Conservation (phyloP, 1,139 yeast genomes). For the Yamadazyma kanchanaburiensis region DNA sequence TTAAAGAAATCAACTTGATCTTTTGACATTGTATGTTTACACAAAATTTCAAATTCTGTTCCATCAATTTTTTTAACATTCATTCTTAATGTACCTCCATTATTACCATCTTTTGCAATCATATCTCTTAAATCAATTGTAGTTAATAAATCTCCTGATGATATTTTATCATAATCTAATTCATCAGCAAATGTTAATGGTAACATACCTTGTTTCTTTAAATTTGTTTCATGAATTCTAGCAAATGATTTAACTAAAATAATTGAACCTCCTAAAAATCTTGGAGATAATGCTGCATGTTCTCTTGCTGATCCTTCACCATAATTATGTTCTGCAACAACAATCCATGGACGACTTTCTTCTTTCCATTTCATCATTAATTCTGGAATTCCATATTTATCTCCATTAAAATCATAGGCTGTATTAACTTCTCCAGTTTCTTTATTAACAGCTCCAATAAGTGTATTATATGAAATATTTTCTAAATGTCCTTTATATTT, state of each 20-base stretch:
- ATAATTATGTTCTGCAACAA: constrained; percentile 94
- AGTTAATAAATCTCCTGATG: constrained; percentile 74
- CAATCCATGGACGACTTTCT: constrained; percentile 84
- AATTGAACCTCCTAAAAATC: constrained; percentile 87
- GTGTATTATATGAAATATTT: constrained; percentile 89
- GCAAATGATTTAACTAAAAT: constrained; percentile 95
- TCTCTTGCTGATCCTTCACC: constrained; percentile 99
- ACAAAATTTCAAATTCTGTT: constrained; percentile 59
- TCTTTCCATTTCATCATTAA: constrained; percentile 94
- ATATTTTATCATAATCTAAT: constrained; percentile 76
- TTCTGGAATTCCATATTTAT: constrained; percentile 82
- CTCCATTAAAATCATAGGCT: constrained; percentile 85
- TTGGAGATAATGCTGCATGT: constrained; percentile 95
- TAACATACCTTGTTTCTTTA: constrained; percentile 94
- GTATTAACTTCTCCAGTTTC: constrained; percentile 95
- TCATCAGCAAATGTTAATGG: constrained; percentile 91
- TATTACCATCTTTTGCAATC: constrained; percentile 77
- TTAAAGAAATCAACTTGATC: constrained; percentile 95
- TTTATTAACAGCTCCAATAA: constrained; percentile 94
- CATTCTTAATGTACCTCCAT: constrained; percentile 76
- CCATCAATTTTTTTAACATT: constrained; percentile 78
- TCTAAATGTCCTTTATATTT: constrained; percentile 97
- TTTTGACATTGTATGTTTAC: constrained; percentile 94
- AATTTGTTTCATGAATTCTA: constrained; percentile 79
- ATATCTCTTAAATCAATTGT: constrained; percentile 77